Base-by-base conservation (phyloP, 257 asterid species). In the Forsythia suspensa region DNA sequence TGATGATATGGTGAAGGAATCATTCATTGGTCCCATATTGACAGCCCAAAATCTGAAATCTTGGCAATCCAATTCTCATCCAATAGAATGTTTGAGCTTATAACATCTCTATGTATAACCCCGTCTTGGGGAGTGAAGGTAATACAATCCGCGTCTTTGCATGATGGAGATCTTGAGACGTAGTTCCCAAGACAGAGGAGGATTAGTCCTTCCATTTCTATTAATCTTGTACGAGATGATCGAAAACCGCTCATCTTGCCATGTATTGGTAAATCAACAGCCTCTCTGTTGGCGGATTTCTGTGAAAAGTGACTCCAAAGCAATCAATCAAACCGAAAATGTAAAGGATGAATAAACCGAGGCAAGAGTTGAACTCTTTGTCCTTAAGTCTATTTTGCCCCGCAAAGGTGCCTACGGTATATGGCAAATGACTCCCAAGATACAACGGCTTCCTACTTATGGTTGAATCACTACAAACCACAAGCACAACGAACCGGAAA, bases 21-120 rank as follows among this genome's bases (percentile, higher is more conserved):
- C 92, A 48, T 87, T 88, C 15, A 76, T 76, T 6, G 91, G 91
- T 44, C 92, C 92, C 91, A 83, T 89, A 80, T 92, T 90, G 76
- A 90, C 83, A 92, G 77, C 71, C 96, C 97, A 40, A 92, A 92
- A 79, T 90, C 96, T 3, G 97, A 87, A 73, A 91, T 85, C 87
- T 91, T 91, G 78, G 96, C 94, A 13, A 77, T 89, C 91, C 90
- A 91, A 39, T 87, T 81, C 80, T 87, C 91, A 74, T 92, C 91
- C 74, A 92, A 79, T 81, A 91, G 79, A 73, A 92, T 92, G 87
- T 92, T 92, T 40, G 91, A 81, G 91, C 90, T 87, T 80, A 91
- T 91, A 74, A 91, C 95, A 65, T 92, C 97, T 70, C 95, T 86
- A 70, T 92, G 97, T 84, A 92, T 86, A 76, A 89, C 90, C 79